phyloP scores from a whole-genome alignment of 2,329 filamentous ascomycete species.

The Fusarium chuoi region DNA sequence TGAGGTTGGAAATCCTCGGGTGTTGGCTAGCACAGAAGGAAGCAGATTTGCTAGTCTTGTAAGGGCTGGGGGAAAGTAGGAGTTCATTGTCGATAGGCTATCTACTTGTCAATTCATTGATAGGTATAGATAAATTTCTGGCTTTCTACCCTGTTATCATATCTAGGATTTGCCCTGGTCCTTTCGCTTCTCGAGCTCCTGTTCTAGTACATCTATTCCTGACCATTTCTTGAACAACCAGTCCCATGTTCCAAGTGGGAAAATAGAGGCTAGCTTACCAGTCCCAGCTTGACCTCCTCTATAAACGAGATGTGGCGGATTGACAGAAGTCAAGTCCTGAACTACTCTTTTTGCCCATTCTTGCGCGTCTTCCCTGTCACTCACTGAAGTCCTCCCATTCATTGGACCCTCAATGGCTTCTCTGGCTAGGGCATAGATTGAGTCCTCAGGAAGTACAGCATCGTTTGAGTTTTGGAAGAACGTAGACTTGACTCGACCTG shows the following conservation, averaged over 20 bases:
- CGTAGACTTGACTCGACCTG: background rate
- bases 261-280: background rate
- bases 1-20: constrained; percentile 47
- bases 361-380: background rate
- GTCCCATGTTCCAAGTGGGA: background rate
- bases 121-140: background rate
- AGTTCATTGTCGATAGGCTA: background rate
- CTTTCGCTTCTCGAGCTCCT: background rate
- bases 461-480: background rate
- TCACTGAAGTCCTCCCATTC: background rate
- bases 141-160: background rate
- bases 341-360: background rate
- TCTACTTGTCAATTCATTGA: background rate
- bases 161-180: background rate
- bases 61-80: background rate
- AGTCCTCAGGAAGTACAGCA: background rate
- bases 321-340: background rate
- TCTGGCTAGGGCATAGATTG: background rate
- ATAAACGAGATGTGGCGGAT: background rate
- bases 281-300: background rate
- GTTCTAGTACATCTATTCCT: background rate
- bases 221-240: background rate
- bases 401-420: background rate
- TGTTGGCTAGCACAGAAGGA: constrained; percentile 30
- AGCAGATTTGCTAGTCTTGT: constrained; percentile 45